A percentile compares a stretch with the other conserved stretches of the same genome.
Evolutionary conservation across 2,329 filamentous ascomycete species (phyloP).

Genomic region (Elsinoe batatas): DNA sequence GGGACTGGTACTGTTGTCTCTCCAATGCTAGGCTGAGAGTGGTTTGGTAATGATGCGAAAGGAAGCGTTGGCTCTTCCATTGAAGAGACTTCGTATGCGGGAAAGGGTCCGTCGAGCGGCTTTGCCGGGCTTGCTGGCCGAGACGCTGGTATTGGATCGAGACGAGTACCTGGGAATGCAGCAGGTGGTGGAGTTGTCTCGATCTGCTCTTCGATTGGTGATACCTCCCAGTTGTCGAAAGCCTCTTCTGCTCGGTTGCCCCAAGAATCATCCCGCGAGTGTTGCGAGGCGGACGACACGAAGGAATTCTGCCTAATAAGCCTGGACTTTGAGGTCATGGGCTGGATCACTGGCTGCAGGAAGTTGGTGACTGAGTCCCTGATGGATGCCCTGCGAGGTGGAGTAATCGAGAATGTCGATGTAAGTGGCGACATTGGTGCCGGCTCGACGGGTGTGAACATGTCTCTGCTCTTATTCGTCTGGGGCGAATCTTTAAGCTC

Average conservation of each 20-base stretch:
- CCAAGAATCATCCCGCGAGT: constrained; percentile 23
- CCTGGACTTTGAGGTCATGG: constrained; percentile 46
- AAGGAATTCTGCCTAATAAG: constrained; percentile 45
- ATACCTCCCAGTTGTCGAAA: constrained; percentile 62
- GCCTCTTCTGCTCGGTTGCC: constrained; percentile 40
- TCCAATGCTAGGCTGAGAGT: not conserved
- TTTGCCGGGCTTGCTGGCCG: constrained; percentile 55
- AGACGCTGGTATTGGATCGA: constrained; percentile 64
- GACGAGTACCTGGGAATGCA: constrained; percentile 37
- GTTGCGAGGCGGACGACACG: constrained; percentile 31
- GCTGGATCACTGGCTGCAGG: constrained; percentile 26
- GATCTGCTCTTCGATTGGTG: constrained; percentile 35
- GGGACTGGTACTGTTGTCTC: constrained; percentile 10
- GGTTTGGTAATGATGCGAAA: constrained; percentile 5
- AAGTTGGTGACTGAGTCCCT: constrained; percentile 7
- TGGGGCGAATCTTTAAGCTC: constrained; percentile 6
- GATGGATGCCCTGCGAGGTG: not conserved
- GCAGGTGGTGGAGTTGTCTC: constrained; percentile 30
- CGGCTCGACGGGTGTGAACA: constrained; percentile 20
- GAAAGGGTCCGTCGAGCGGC: constrained; percentile 45
- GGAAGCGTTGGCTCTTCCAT: not conserved
- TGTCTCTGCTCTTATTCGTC: constrained; percentile 14
- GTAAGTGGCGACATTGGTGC: constrained; percentile 19
- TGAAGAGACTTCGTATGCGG: constrained; percentile 16
- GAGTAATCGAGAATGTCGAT: constrained; percentile 17